These are phyloP conservation scores for Dictyostelium firmibasis DNA, from an alignment of 78 protist genomes.

Conservation along the genomic window DNA sequence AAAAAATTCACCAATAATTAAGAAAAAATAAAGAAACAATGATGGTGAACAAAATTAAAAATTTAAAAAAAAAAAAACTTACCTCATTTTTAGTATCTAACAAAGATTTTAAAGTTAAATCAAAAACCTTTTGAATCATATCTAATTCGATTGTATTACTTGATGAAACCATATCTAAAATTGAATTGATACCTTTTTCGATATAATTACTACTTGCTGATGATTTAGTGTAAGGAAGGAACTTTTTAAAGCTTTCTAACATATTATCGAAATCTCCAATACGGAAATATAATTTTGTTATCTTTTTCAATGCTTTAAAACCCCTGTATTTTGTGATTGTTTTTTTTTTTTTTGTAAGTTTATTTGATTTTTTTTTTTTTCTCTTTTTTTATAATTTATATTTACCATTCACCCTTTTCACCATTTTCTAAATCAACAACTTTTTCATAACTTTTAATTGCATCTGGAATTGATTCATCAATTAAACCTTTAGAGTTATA, in stretches of 20 bases:
- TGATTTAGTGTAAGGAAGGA: conserved; percentile 80
- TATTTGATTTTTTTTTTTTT: background rate
- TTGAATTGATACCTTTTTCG: conserved; percentile 82
- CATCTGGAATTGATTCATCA: conserved; percentile 79
- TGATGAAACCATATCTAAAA: conserved; percentile 73
- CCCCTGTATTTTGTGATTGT: conserved; percentile 51
- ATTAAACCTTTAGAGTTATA: conserved; percentile 83
- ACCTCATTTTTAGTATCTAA: conserved; percentile 80
- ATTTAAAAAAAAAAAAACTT: background rate
- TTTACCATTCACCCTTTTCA: conserved; percentile 80
- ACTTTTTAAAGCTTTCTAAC: conserved; percentile 52
- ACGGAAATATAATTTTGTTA: conserved; percentile 67
- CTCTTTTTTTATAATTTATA: background rate
- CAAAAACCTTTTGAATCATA: conserved; percentile 71
- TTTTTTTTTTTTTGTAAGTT: background rate
- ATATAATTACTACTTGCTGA: conserved; percentile 73
- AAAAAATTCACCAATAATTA: too few species aligned
- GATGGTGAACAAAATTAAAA: too few species aligned
- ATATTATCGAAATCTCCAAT: conserved; percentile 39
- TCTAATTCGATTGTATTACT: conserved; percentile 35
- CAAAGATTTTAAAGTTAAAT: conserved; percentile 63
- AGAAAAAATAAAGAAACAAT: background rate
- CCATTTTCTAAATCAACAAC: conserved; percentile 83
- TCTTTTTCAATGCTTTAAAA: conserved; percentile 84
- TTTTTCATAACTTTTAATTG: conserved; percentile 61